Conservation (phyloP, 176 grass and related monocot species). For the Avena insularis region DNA sequence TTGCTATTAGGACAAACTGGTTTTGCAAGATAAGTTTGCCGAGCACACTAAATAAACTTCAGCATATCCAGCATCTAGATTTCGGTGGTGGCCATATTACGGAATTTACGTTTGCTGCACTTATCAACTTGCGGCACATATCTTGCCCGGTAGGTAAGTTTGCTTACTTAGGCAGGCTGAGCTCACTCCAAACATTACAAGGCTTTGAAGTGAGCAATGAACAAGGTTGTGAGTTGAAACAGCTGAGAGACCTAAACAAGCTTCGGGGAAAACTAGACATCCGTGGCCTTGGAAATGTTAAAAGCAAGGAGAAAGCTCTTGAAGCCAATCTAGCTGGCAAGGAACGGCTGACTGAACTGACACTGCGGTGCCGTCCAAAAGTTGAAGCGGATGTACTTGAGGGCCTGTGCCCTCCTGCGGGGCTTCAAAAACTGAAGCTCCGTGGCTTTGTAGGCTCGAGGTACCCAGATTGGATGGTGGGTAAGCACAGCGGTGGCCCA, state of each 20-base stretch:
- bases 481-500: not conserved
- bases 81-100: not conserved
- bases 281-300: not conserved
- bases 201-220: not conserved
- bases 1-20: not conserved
- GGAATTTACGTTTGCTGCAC: not conserved
- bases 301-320: not conserved
- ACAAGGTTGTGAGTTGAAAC: not conserved
- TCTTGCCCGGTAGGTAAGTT: fast-evolving
- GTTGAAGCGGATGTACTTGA: not conserved
- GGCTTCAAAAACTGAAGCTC: not conserved
- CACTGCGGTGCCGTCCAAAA: not conserved
- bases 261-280: not conserved
- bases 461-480: not conserved
- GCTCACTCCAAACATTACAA: not conserved
- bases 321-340: not conserved
- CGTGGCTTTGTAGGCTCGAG: fast-evolving
- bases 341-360: not conserved
- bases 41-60: not conserved
- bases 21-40: not conserved
- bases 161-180: not conserved
- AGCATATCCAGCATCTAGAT: not conserved
- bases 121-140: not conserved
- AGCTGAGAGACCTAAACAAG: not conserved
- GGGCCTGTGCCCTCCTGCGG: not conserved